phyloP scores from a whole-genome alignment of 257 asterid species.

The Lycium ferocissimum region DNA sequence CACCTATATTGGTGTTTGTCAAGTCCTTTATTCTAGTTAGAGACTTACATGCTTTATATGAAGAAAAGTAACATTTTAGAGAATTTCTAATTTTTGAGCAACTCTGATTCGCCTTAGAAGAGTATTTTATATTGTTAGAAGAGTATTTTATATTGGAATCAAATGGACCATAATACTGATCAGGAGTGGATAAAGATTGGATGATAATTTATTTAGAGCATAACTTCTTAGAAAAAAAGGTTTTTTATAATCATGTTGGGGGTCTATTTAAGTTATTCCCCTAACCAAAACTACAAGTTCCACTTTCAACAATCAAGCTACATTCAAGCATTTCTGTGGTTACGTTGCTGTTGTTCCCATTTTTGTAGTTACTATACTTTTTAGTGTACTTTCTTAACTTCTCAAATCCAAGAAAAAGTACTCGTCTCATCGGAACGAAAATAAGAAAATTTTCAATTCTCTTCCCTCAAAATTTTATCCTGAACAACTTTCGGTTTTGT shows the following conservation, averaged over 20 bases:
- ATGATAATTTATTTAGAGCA: not conserved
- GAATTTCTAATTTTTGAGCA: too few species aligned
- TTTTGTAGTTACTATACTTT: not conserved
- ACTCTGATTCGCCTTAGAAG: too few species aligned
- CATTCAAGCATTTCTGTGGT: slow-evolving; percentile 22
- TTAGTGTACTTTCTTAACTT: not conserved
- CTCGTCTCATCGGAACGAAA: not conserved
- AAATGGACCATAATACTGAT: too few species aligned
- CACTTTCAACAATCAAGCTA: slow-evolving; percentile 24
- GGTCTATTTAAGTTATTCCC: not conserved
- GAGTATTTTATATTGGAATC: too few species aligned
- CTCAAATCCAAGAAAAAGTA: not conserved
- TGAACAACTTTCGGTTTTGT: not conserved
- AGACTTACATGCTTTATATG: too few species aligned
- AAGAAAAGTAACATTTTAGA: too few species aligned
- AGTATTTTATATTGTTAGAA: too few species aligned
- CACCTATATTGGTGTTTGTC: too few species aligned
- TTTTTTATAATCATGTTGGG: not conserved
- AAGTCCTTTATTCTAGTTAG: too few species aligned
- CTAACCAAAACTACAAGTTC: not conserved
- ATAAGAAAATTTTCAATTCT: not conserved
- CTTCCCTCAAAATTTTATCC: not conserved
- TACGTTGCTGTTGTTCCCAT: not conserved
- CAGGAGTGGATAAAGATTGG: not conserved
- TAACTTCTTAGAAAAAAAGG: not conserved